Evolutionary conservation across 129 eudicot species (phyloP).

Genomic region (Arctium minus): DNA sequence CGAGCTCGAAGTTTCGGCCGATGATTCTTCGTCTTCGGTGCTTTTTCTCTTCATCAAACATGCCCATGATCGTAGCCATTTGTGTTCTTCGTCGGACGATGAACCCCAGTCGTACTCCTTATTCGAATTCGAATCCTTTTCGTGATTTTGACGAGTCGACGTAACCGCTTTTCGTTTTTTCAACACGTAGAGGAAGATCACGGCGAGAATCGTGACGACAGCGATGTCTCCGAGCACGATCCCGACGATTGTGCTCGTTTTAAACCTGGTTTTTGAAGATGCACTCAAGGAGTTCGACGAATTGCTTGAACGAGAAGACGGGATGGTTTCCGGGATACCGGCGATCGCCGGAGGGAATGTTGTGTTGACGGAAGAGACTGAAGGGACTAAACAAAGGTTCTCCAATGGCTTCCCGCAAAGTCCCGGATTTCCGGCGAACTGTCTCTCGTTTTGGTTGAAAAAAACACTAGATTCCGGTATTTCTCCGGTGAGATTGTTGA

Average conservation of each 20-base stretch:
- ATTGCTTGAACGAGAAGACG: constrained; percentile 38
- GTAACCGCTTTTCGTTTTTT: constrained; percentile 27
- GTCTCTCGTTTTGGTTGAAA: constrained; percentile 34
- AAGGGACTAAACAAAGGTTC: constrained; percentile 59
- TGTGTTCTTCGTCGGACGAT: constrained; percentile 40
- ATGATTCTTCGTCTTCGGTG: constrained; percentile 32
- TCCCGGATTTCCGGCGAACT: constrained; percentile 63
- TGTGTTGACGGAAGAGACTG: constrained; percentile 36
- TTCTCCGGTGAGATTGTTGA: constrained; percentile 66
- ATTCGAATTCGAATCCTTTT: constrained; percentile 6
- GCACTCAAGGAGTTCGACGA: constrained; percentile 12
- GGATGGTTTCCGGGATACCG: constrained; percentile 67
- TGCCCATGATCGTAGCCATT: constrained; percentile 56
- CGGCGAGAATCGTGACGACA: constrained; percentile 38
- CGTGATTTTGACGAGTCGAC: background rate
- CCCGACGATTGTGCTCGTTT: constrained; percentile 44
- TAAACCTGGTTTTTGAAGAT: constrained; percentile 33
- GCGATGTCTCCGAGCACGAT: constrained; percentile 72
- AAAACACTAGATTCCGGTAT: constrained; percentile 60
- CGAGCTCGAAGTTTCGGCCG: constrained; percentile 16
- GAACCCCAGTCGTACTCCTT: constrained; percentile 54
- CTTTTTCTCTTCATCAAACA: constrained; percentile 55
- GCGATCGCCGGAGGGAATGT: constrained; percentile 89
- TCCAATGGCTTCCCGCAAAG: constrained; percentile 81
- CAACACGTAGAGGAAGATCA: constrained; percentile 41